Conservation (phyloP, 371 early-diverging fungal species). For the Rhizopus sp. region DNA sequence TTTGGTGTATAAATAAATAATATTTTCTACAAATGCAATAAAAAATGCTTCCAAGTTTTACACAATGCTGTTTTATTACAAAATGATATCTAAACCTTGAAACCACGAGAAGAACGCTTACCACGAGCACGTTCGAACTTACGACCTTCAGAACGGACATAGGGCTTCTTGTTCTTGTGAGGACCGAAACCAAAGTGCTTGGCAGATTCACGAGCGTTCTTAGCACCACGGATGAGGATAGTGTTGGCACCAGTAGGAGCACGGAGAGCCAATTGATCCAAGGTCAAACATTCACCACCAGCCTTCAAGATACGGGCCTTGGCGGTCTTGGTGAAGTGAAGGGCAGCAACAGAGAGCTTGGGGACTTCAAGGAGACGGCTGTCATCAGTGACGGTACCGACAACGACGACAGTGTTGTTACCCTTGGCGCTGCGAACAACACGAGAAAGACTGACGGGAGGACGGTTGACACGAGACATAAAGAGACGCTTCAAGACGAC, state of each 20-base stretch:
- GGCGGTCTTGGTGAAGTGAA: conserved; percentile 91
- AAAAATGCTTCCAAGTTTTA: neutral
- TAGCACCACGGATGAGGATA: conserved; percentile 85
- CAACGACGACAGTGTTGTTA: conserved; percentile 88
- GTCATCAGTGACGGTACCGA: conserved; percentile 98
- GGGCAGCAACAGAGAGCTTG: conserved; percentile 94
- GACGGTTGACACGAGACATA: conserved; percentile 97
- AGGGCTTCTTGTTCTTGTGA: conserved; percentile 78
- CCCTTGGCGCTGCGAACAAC: conserved; percentile 71
- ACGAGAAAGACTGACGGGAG: conserved; percentile 92
- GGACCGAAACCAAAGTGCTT: conserved; percentile 82
- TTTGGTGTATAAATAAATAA: neutral
- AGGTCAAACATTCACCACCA: conserved; percentile 97
- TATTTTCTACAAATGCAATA: neutral
- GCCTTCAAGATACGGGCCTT: conserved; percentile 97
- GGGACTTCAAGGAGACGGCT: conserved; percentile 91
- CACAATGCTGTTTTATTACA: conserved; percentile 8
- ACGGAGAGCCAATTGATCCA: conserved; percentile 98
- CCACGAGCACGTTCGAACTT: conserved; percentile 99
- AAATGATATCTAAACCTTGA: conserved; percentile 72
- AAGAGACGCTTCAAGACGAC: conserved; percentile 97
- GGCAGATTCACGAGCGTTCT: conserved; percentile 91
- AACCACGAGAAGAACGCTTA: conserved; percentile 95
- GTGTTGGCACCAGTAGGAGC: conserved; percentile 97
- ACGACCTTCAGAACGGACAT: conserved; percentile 98